A percentile compares a stretch with the other conserved stretches of the same genome.
Evolutionary conservation across 2,329 filamentous ascomycete species (phyloP).

Genomic region (Xylariaceae sp.): DNA sequence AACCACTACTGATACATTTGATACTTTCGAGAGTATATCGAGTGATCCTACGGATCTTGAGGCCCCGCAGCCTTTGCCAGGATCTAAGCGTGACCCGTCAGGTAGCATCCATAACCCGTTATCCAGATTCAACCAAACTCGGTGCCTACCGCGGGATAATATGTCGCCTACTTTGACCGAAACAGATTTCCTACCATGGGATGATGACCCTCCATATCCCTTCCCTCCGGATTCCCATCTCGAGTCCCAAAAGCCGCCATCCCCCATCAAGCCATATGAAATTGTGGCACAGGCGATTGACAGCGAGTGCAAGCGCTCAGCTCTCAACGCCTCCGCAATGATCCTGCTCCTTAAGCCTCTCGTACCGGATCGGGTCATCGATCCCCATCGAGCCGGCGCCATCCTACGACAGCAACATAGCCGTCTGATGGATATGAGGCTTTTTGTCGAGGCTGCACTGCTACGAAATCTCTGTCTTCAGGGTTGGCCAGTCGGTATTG

Average conservation of each 20-base stretch:
- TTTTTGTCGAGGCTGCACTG: conserved; percentile 56
- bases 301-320: conserved; percentile 52
- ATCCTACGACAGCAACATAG: conserved; percentile 56
- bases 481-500: conserved; percentile 49
- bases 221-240: conserved; percentile 34
- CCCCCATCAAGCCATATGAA: conserved; percentile 50
- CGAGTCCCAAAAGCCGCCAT: conserved; percentile 8
- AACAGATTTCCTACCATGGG: conserved; percentile 55
- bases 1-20: conserved; percentile 26
- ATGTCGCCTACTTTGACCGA: conserved; percentile 44
- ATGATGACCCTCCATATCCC: conserved; percentile 50
- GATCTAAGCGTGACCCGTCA: conserved; percentile 8
- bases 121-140: conserved; percentile 6
- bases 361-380: conserved; percentile 49
- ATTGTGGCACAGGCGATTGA: conserved; percentile 49
- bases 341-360: conserved; percentile 55
- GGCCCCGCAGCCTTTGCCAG: conserved; percentile 7
- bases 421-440: conserved; percentile 53
- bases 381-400: conserved; percentile 48
- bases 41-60: conserved; percentile 18
- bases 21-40: neutral
- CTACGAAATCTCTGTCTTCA: conserved; percentile 55
- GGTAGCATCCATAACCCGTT: conserved; percentile 3
- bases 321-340: conserved; percentile 56
- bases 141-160: conserved; percentile 32